Conservation (phyloP, 73 alveolate species). For the Paramecium caudatum region DNA sequence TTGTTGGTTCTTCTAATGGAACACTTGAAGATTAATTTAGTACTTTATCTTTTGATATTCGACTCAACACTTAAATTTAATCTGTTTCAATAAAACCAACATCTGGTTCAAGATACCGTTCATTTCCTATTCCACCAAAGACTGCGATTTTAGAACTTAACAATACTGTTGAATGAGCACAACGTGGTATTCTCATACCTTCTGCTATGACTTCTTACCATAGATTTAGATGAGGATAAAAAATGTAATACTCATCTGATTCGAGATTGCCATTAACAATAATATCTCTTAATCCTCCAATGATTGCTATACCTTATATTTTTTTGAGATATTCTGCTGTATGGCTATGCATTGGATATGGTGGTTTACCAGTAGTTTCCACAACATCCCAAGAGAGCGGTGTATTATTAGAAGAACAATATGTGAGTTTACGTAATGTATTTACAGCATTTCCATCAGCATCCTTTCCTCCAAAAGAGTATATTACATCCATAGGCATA, state of each 20-base stretch:
- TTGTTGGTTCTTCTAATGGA: background rate
- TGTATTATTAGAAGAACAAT: slow-evolving; percentile 15
- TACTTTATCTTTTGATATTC: background rate
- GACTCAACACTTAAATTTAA: background rate
- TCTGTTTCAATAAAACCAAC: slow-evolving; percentile 47
- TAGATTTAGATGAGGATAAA: slow-evolving; percentile 6
- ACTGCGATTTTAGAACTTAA: slow-evolving; percentile 43
- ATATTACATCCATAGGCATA: slow-evolving; percentile 1
- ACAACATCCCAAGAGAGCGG: slow-evolving; percentile 44
- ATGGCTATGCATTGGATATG: slow-evolving; percentile 36
- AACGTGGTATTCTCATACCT: background rate
- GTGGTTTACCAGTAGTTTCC: slow-evolving; percentile 31
- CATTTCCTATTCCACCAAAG: slow-evolving; percentile 59
- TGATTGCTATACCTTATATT: slow-evolving; percentile 34
- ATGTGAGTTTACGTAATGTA: background rate
- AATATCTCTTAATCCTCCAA: slow-evolving; percentile 45
- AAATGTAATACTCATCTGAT: slow-evolving; percentile 24
- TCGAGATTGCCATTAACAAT: slow-evolving; percentile 28
- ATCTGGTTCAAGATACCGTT: slow-evolving; percentile 48
- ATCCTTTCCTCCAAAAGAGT: slow-evolving; percentile 53
- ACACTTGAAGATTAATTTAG: background rate
- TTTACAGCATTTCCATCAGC: slow-evolving; percentile 34
- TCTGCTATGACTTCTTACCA: slow-evolving; percentile 28
- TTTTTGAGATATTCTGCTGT: slow-evolving; percentile 25
- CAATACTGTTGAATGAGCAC: slow-evolving; percentile 17